Percentiles rank a stretch among this genome's conserved stretches.
Conservation (phyloP, 495 filamentous ascomycete genomes). For the Aspergillus egyptiacus region DNA sequence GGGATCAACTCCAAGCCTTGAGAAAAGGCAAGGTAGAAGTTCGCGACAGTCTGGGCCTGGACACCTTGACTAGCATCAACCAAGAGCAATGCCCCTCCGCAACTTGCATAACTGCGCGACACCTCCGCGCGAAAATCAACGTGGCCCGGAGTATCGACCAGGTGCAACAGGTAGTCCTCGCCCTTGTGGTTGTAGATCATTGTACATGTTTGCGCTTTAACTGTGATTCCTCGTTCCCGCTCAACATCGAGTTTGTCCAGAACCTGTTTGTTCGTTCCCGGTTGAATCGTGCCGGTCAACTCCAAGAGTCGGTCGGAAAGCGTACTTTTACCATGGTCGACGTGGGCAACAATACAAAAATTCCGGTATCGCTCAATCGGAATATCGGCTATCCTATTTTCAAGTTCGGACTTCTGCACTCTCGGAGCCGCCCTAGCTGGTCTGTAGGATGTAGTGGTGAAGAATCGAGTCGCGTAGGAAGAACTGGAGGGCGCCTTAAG, state of each 20-base stretch:
- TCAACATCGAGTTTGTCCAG: conserved; percentile 97
- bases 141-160: conserved; percentile 96
- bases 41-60: conserved; percentile 92
- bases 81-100: conserved; percentile 84
- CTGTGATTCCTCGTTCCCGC: conserved; percentile 90
- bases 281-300: conserved; percentile 86
- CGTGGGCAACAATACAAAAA: conserved; percentile 96
- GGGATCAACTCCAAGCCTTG: conserved; percentile 83
- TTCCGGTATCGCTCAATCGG: conserved; percentile 91
- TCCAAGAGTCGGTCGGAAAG: conserved; percentile 88
- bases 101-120: conserved; percentile 87
- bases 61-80: conserved; percentile 93
- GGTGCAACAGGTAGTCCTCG: conserved; percentile 84
- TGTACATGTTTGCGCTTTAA: conserved; percentile 96
- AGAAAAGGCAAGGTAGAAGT: conserved; percentile 95
- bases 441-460: conserved; percentile 36
- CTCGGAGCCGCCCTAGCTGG: conserved; percentile 26
- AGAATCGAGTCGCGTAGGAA: conserved; percentile 27
- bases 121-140: conserved; percentile 98
- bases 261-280: conserved; percentile 87
- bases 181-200: conserved; percentile 90
- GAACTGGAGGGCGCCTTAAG: conserved; percentile 28
- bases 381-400: conserved; percentile 77
- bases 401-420: conserved; percentile 51
- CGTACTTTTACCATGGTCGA: conserved; percentile 97